Evolutionary conservation across 202 grass and related monocot species (phyloP).

Genomic region (Zoysia matrella): DNA sequence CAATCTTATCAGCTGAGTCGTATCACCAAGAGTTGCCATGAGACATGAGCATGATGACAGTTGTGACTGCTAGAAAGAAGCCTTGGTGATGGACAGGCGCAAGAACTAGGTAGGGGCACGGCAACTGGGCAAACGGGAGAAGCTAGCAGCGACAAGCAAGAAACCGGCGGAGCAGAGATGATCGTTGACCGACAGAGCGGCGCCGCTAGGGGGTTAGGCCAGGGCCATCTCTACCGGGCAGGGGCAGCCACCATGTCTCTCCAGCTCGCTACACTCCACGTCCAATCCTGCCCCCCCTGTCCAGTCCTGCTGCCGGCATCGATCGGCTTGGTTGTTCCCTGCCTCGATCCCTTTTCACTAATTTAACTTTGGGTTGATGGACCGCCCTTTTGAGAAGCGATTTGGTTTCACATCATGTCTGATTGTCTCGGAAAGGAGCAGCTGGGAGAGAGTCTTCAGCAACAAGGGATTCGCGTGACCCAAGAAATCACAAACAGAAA

Average conservation of each 20-base stretch:
- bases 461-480: slow-evolving; percentile 47
- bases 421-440: neutral
- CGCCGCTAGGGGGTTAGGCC: slow-evolving; percentile 21
- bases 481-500: slow-evolving; percentile 25
- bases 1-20: slow-evolving; percentile 35
- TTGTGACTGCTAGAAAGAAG: slow-evolving; percentile 4
- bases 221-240: slow-evolving; percentile 36
- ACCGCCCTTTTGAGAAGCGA: slow-evolving; percentile 49
- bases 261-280: slow-evolving; percentile 59
- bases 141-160: slow-evolving; percentile 8
- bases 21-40: slow-evolving; percentile 44
- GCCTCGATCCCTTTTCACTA: too few relatives aligned
- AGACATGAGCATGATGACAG: slow-evolving; percentile 40
- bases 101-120: slow-evolving; percentile 39
- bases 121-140: neutral
- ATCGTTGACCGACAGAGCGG: neutral
- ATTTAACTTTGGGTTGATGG: neutral
- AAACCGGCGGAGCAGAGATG: neutral
- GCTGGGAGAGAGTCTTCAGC: slow-evolving; percentile 19
- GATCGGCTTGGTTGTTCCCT: neutral
- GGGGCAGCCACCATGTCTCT: slow-evolving; percentile 48
- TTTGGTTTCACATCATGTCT: slow-evolving; percentile 46
- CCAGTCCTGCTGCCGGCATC: slow-evolving; percentile 21
- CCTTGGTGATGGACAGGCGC: slow-evolving; percentile 10
- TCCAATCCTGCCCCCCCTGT: slow-evolving; percentile 30